Evolutionary conservation across 257 asterid species (phyloP).

Genomic region (Nicotiana sylvestris): DNA sequence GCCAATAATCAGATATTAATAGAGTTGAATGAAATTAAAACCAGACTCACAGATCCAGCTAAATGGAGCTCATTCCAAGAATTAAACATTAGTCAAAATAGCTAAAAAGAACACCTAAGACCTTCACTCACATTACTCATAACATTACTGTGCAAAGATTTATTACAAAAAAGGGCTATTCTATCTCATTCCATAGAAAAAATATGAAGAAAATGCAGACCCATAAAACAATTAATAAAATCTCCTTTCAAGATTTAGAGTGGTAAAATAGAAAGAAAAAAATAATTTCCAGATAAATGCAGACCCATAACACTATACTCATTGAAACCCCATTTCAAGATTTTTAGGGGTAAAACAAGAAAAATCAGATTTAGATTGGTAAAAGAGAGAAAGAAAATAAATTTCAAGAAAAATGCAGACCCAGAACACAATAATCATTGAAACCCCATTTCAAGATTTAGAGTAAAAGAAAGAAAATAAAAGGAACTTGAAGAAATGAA

Average conservation of each 20-base stretch:
- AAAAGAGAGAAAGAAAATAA: neutral
- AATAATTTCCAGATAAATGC: neutral
- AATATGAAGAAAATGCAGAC: neutral
- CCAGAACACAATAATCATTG: neutral
- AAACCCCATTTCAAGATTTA: neutral
- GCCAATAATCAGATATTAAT: neutral
- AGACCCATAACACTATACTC: neutral
- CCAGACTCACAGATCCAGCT: neutral
- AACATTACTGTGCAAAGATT: neutral
- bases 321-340: neutral
- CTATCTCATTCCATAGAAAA: neutral
- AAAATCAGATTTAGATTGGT: neutral
- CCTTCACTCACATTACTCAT: neutral
- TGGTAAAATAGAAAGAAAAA: neutral
- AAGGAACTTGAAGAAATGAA: constrained; percentile 14
- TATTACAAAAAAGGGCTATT: neutral
- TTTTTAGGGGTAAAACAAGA: neutral
- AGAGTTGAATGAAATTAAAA: neutral
- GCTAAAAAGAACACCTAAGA: neutral
- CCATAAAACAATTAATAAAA: neutral
- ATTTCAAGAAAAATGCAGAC: neutral
- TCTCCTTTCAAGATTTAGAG: neutral
- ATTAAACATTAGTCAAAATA: neutral
- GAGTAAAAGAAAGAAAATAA: neutral
- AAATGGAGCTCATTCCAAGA: neutral